phyloP scores from a whole-genome alignment of 345 rosid species.

The Dimocarpus longan region DNA sequence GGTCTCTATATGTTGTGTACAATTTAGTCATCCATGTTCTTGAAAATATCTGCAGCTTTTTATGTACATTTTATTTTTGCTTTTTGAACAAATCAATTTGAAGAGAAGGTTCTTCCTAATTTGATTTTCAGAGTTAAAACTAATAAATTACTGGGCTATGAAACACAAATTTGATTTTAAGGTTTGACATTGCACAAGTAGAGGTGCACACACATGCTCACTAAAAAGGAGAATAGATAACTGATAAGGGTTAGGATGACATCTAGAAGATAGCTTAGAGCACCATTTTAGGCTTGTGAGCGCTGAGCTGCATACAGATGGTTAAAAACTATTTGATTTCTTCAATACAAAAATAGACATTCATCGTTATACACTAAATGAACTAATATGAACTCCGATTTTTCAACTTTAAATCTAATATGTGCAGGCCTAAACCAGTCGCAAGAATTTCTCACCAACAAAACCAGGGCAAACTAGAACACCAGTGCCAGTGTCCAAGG shows the following conservation, averaged over 20 bases:
- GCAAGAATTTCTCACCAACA: slow-evolving; percentile 28
- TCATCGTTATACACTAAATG: neutral
- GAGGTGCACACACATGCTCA: neutral
- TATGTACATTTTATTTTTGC: neutral
- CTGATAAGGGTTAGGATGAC: neutral
- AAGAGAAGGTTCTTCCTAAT: neutral
- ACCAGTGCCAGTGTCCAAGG: slow-evolving; percentile 19
- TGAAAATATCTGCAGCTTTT: no score
- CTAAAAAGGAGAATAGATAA: neutral
- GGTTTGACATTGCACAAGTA: neutral
- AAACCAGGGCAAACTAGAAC: slow-evolving; percentile 35
- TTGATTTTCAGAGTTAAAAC: neutral
- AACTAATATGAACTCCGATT: neutral
- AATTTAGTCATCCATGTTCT: neutral
- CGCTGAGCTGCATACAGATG: neutral
- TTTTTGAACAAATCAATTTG: neutral
- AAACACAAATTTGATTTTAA: no score
- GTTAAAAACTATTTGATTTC: neutral
- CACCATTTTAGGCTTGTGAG: neutral
- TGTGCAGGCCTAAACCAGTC: slow-evolving; percentile 31
- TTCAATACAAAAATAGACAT: neutral
- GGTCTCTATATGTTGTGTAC: neutral
- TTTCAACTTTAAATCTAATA: neutral
- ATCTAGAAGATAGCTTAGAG: neutral
- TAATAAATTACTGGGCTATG: no score